Evolutionary conservation across 768 basidiomycete genomes (phyloP).

Genomic region (Hericium coralloides): DNA sequence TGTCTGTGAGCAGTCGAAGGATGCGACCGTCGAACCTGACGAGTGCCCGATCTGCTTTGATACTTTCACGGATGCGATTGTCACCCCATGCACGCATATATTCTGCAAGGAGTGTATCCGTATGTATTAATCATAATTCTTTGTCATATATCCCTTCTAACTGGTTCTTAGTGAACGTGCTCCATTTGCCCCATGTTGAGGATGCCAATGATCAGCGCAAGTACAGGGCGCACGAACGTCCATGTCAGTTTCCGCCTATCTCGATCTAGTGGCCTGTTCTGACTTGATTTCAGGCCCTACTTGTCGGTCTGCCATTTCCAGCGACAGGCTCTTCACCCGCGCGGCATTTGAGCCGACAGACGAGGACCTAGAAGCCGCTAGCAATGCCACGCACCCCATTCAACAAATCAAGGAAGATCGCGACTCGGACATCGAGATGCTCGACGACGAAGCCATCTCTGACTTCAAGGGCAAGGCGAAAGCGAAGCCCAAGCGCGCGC

Average conservation of each 20-base stretch:
- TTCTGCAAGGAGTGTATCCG: constrained; percentile 57
- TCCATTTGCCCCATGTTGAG: constrained; percentile 29
- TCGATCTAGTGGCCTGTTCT: not conserved
- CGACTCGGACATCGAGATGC: constrained; percentile 26
- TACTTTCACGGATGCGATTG: constrained; percentile 37
- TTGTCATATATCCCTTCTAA: not conserved
- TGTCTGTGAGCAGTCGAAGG: constrained; percentile 28
- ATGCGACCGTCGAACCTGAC: constrained; percentile 41
- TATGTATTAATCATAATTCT: constrained; percentile 25
- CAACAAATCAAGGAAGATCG: constrained; percentile 16
- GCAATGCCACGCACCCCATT: not conserved
- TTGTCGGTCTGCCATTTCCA: constrained; percentile 45
- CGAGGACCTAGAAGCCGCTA: not conserved
- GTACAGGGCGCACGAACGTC: constrained; percentile 35
- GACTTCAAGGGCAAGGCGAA: constrained; percentile 18
- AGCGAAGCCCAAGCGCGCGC: constrained; percentile 22
- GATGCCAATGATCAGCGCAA: constrained; percentile 27
- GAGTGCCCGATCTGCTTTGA: constrained; percentile 65
- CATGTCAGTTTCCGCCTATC: constrained; percentile 31
- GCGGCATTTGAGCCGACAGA: constrained; percentile 55
- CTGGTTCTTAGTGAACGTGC: constrained; percentile 29
- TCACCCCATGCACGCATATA: constrained; percentile 52
- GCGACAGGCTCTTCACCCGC: constrained; percentile 42
- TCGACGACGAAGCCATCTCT: constrained; percentile 8
- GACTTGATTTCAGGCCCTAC: constrained; percentile 35